Conservation (phyloP, 1,284 basidiomycete species). For the Boletus calvinii region DNA sequence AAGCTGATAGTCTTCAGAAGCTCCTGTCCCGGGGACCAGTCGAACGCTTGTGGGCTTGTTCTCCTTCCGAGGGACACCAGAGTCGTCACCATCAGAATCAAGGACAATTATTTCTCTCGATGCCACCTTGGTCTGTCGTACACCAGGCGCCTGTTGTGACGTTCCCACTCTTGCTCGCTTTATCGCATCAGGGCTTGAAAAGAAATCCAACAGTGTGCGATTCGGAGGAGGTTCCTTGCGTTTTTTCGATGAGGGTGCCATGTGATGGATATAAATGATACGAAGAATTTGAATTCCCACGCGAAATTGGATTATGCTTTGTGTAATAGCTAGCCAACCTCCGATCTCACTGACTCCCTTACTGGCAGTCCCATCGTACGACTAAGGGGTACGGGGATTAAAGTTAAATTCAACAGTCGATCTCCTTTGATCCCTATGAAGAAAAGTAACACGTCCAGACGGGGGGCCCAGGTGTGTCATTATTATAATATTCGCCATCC, state of each 20-base stretch:
- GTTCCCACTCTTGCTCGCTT: constrained; percentile 25
- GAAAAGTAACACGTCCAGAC: no score
- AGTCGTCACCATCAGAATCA: constrained; percentile 56
- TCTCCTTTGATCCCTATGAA: no score
- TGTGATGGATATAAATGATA: constrained; percentile 4
- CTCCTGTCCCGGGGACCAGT: background rate
- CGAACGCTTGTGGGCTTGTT: background rate
- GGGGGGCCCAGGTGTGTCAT: background rate
- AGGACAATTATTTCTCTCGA: constrained; percentile 53
- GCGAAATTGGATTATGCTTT: no score
- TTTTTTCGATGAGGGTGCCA: constrained; percentile 42
- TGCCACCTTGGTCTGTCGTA: constrained; percentile 8
- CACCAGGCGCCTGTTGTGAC: constrained; percentile 2
- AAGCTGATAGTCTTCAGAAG: background rate
- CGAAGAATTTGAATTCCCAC: background rate
- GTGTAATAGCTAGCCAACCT: no score
- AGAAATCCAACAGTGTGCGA: constrained; percentile 53
- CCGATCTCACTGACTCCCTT: no score
- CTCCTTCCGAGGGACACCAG: constrained; percentile 7
- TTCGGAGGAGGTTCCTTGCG: constrained; percentile 38
- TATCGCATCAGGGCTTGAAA: constrained; percentile 31
- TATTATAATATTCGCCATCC: background rate
- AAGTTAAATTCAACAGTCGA: background rate
- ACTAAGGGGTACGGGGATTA: background rate
- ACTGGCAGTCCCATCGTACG: no score